These are phyloP conservation scores for Aaosphaeria pasadenensis DNA, from an alignment of 2,329 filamentous ascomycete species.

Conservation along the genomic window DNA sequence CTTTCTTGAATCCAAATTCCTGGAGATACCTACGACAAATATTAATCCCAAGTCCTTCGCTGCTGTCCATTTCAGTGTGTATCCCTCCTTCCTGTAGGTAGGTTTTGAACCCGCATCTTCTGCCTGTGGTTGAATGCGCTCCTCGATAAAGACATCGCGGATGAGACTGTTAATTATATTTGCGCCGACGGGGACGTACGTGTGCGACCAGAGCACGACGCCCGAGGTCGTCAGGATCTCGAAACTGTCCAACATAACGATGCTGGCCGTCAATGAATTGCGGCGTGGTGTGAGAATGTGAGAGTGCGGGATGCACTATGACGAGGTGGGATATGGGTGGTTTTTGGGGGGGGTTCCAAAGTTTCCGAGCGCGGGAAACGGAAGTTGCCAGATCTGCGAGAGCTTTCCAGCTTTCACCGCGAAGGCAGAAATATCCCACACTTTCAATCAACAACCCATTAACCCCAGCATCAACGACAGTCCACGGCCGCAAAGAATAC, in stretches of 20 bases:
- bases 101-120: constrained; percentile 64
- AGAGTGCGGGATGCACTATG: constrained; percentile 17
- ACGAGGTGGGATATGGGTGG: constrained; percentile 15
- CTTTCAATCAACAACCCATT: not conserved
- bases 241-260: constrained; percentile 85
- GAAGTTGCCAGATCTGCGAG: constrained; percentile 10
- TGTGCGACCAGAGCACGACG: constrained; percentile 93
- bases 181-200: constrained; percentile 74
- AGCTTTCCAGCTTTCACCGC: not conserved
- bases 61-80: constrained; percentile 90
- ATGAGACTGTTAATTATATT: constrained; percentile 92
- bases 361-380: not conserved
- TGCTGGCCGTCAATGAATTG: not conserved
- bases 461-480: not conserved
- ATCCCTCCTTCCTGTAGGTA: constrained; percentile 84
- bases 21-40: constrained; percentile 70
- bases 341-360: not conserved
- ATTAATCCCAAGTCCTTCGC: constrained; percentile 92
- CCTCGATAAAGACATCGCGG: constrained; percentile 95
- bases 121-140: constrained; percentile 66
- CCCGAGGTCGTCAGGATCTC: constrained; percentile 95
- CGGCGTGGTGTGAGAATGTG: constrained; percentile 6
- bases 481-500: not conserved
- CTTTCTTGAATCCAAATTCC: not conserved
- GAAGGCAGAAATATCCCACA: constrained; percentile 3